Percentiles rank a stretch among this genome's conserved stretches.
These are phyloP conservation scores for Blastocystis sp. DNA, from an alignment of 352 stramenopile genomes.

Conservation along the genomic window DNA sequence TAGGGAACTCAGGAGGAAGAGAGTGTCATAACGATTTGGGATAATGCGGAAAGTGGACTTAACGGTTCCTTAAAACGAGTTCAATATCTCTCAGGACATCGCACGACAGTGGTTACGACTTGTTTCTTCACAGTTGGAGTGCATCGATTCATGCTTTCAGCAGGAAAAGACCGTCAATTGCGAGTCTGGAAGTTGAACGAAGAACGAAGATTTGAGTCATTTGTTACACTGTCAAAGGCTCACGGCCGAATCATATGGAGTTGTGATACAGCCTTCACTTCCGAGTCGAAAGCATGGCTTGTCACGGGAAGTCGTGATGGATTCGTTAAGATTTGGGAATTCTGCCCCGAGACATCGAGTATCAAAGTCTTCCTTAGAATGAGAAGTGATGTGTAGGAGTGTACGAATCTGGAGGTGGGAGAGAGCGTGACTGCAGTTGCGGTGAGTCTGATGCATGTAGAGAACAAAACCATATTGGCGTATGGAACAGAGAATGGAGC, in stretches of 20 bases:
- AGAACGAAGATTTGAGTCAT: not conserved
- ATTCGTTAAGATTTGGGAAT: not conserved
- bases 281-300: not conserved
- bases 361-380: not conserved
- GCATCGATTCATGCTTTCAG: not conserved
- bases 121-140: not conserved
- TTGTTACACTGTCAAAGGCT: not conserved
- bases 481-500: conserved; percentile 15
- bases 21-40: conserved; percentile 1
- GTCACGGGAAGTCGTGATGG: not conserved
- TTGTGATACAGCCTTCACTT: not conserved
- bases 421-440: not conserved
- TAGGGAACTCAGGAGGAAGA: conserved; percentile 8
- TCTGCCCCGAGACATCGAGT: not conserved
- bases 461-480: not conserved
- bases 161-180: conserved; percentile 2
- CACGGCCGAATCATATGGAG: conserved; percentile 17
- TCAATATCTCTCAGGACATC: conserved; percentile 5
- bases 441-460: not conserved
- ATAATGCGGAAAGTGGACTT: not conserved
- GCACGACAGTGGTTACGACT: not conserved
- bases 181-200: not conserved
- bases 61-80: not conserved
- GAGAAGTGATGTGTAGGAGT: not conserved
- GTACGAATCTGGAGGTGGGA: not conserved